Evolutionary conservation across 805 yeast species (phyloP).

Genomic region (Huiozyma naganishii): DNA sequence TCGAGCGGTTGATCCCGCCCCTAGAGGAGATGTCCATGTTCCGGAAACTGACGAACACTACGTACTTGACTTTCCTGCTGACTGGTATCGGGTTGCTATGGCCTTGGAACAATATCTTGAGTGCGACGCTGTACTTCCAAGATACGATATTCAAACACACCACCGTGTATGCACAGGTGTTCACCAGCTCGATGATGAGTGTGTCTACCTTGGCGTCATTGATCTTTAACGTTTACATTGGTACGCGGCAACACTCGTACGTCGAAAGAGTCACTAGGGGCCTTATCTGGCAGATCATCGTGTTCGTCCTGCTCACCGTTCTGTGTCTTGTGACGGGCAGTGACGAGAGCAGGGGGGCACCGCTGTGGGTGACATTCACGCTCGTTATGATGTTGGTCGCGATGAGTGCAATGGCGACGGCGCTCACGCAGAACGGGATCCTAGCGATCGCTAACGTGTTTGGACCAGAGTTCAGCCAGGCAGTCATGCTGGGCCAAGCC

Average conservation of each 20-base stretch:
- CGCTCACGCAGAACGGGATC: conserved; percentile 79
- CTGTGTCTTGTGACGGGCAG: conserved; percentile 13
- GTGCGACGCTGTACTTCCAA: conserved; percentile 75
- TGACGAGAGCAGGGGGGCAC: neutral
- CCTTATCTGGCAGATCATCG: conserved; percentile 41
- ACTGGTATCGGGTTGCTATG: conserved; percentile 77
- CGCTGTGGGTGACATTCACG: conserved; percentile 28
- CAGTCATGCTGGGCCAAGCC: conserved; percentile 90
- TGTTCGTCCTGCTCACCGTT: conserved; percentile 47
- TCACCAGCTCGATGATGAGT: conserved; percentile 82
- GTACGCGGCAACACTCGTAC: conserved; percentile 53
- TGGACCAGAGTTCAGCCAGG: conserved; percentile 75
- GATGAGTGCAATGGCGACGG: conserved; percentile 62
- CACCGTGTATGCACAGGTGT: conserved; percentile 43
- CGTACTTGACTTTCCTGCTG: conserved; percentile 49
- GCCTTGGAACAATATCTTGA: conserved; percentile 93
- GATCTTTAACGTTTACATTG: conserved; percentile 45
- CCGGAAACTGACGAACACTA: conserved; percentile 13
- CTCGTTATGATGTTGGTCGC: conserved; percentile 53
- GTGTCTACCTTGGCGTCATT: conserved; percentile 65
- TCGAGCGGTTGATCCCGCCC: neutral
- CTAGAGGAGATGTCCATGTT: conserved; percentile 6
- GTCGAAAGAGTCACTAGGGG: conserved; percentile 50
- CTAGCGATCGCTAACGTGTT: conserved; percentile 75
- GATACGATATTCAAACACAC: conserved; percentile 41